A percentile compares a stretch with the other conserved stretches of the same genome.
These are phyloP conservation scores for Tuber aestivum DNA, from an alignment of 495 filamentous ascomycete species.

Conservation along the genomic window DNA sequence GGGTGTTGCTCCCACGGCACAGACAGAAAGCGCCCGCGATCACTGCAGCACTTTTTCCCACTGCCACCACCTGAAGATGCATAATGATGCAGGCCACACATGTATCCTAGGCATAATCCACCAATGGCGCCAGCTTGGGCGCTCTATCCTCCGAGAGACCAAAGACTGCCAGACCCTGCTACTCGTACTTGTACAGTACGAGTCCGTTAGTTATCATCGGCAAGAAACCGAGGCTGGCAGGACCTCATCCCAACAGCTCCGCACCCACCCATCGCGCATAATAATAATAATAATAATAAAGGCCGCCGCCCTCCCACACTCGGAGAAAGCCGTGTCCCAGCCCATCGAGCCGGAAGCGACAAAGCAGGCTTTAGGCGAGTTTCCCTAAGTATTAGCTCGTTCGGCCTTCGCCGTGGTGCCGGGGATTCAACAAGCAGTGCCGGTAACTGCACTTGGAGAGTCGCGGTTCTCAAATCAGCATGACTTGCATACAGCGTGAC, in stretches of 20 bases:
- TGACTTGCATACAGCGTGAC: neutral
- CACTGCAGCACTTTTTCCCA: neutral
- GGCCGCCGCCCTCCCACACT: neutral
- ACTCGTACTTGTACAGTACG: too few species aligned
- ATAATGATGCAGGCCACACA: neutral
- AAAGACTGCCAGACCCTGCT: neutral
- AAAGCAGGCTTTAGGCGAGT: neutral
- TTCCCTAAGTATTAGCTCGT: neutral
- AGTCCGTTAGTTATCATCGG: neutral
- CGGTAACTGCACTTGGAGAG: neutral
- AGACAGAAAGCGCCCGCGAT: neutral
- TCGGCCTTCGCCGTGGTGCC: neutral
- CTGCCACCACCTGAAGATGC: neutral
- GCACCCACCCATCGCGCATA: neutral
- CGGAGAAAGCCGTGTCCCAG: neutral
- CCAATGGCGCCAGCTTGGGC: neutral
- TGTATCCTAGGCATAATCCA: neutral
- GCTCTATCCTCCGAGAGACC: neutral
- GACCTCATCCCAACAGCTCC: neutral
- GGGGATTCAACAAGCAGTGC: neutral
- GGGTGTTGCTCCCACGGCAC: neutral
- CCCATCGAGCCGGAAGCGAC: neutral
- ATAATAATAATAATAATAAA: conserved; percentile 2
- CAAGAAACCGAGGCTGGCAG: neutral
- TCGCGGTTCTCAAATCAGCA: neutral